Percentiles rank a stretch among this genome's conserved stretches.
phyloP scores from a whole-genome alignment of 108 stramenopile species.

The Nitzschia putrida region DNA sequence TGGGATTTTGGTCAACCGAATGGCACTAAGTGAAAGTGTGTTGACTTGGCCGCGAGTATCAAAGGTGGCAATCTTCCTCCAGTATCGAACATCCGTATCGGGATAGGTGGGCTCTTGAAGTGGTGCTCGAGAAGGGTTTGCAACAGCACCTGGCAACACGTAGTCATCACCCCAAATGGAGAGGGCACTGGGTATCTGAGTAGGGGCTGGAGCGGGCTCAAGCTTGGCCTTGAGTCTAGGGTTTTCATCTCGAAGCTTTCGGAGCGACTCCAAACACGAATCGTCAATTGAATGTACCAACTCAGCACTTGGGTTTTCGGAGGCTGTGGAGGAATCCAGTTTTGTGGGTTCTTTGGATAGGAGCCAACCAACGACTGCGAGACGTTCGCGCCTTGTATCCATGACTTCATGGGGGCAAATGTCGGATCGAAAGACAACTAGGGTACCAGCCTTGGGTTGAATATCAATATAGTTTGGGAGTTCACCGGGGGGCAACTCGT shows the following conservation, averaged over 20 bases:
- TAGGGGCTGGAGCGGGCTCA: constrained; percentile 10
- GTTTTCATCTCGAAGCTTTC: constrained; percentile 8
- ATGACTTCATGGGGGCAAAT: constrained; percentile 78
- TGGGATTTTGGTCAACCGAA: constrained; percentile 6
- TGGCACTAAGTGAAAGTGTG: constrained; percentile 14
- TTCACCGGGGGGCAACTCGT: constrained; percentile 43
- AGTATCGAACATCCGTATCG: constrained; percentile 15
- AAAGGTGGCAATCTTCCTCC: constrained; percentile 35
- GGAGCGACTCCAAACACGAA: background rate
- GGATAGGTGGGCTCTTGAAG: background rate
- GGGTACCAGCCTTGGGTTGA: constrained; percentile 62
- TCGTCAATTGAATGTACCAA: background rate
- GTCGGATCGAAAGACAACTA: constrained; percentile 75
- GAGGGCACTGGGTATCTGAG: constrained; percentile 6
- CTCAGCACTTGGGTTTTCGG: background rate
- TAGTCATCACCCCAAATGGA: constrained; percentile 25
- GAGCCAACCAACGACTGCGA: constrained; percentile 82
- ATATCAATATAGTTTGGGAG: constrained; percentile 64
- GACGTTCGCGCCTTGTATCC: constrained; percentile 61
- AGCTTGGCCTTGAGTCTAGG: constrained; percentile 10
- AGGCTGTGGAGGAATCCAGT: background rate
- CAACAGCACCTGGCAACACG: constrained; percentile 12
- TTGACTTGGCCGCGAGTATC: constrained; percentile 13
- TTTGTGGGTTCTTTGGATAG: constrained; percentile 15
- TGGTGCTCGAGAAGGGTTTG: constrained; percentile 2